These are phyloP conservation scores for Carex pumila DNA, from an alignment of 176 grass and related monocot genomes.

Conservation along the genomic window DNA sequence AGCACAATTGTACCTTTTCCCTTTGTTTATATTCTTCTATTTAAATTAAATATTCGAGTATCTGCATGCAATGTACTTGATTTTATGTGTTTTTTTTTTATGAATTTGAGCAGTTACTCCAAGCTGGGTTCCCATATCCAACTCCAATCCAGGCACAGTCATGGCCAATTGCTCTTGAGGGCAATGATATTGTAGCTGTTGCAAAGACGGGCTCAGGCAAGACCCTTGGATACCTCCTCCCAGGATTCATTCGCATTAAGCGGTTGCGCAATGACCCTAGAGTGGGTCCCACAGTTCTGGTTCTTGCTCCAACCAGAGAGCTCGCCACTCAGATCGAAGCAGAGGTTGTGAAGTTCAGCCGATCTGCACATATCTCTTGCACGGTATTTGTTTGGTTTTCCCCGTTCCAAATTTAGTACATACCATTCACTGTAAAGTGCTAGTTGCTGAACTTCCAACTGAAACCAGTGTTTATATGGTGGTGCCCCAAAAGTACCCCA, in stretches of 20 bases:
- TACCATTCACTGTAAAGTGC: conserved; percentile 2
- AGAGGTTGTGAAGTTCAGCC: conserved; percentile 84
- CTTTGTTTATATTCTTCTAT: neutral
- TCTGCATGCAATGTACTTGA: neutral
- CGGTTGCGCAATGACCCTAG: conserved; percentile 59
- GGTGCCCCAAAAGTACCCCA: conserved; percentile 96
- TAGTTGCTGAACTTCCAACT: neutral
- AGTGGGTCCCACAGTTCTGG: conserved; percentile 72
- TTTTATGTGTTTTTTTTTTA: neutral
- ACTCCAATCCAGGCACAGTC: conserved; percentile 98
- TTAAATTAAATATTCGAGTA: neutral
- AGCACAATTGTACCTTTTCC: neutral
- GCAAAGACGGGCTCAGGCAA: conserved; percentile 98
- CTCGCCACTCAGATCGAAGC: conserved; percentile 91
- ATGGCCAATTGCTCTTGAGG: conserved; percentile 89
- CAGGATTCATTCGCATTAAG: conserved; percentile 92
- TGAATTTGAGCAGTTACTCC: conserved; percentile 52
- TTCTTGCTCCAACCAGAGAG: conserved; percentile 95
- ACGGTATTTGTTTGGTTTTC: conserved; percentile 51
- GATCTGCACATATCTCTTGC: conserved; percentile 80
- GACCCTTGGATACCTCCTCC: conserved; percentile 91
- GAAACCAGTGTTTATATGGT: conserved; percentile 81
- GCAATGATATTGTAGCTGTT: conserved; percentile 91
- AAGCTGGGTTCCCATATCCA: conserved; percentile 73
- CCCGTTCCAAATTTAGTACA: conserved; percentile 2